Evolutionary conservation across 2,329 filamentous ascomycete species (phyloP).

Genomic region (Epichloe aotearoae): DNA sequence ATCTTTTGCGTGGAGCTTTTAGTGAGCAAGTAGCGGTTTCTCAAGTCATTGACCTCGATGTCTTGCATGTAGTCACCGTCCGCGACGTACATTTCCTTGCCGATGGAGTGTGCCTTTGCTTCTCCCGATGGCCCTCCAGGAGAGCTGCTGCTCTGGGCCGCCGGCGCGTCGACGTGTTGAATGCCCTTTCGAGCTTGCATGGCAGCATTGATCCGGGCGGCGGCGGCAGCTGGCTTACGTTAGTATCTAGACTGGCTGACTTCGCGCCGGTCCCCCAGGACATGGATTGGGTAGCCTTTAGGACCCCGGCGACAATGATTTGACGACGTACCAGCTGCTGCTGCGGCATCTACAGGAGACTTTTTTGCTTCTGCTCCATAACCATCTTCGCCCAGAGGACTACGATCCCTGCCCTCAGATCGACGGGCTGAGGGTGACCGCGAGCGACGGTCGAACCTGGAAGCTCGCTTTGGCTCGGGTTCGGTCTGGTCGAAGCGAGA

Average conservation of each 20-base stretch:
- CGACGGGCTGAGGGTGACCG: constrained; percentile 62
- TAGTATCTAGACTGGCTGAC: constrained; percentile 12
- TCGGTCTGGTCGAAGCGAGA: constrained; percentile 92
- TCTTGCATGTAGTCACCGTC: constrained; percentile 98
- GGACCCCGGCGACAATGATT: neutral
- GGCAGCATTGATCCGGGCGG: constrained; percentile 73
- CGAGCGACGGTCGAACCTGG: constrained; percentile 84
- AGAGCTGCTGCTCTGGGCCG: constrained; percentile 38
- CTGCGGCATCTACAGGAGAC: constrained; percentile 51
- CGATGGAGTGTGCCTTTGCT: constrained; percentile 6
- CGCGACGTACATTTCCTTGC: constrained; percentile 70
- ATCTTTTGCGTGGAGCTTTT: constrained; percentile 97
- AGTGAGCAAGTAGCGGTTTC: constrained; percentile 92
- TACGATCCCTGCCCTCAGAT: constrained; percentile 66
- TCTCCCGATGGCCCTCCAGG: constrained; percentile 2
- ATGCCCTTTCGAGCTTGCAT: constrained; percentile 78
- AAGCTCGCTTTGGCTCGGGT: constrained; percentile 60
- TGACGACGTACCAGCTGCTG: constrained; percentile 54
- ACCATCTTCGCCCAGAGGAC: constrained; percentile 50
- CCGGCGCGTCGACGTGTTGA: constrained; percentile 80
- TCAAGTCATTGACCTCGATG: constrained; percentile 95
- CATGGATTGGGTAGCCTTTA: neutral
- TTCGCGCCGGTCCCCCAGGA: neutral
- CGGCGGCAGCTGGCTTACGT: constrained; percentile 57
- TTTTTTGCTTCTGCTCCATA: constrained; percentile 37